phyloP scores from a whole-genome alignment of 2,329 filamentous ascomycete species.

The Neofusicoccum umdonicola region DNA sequence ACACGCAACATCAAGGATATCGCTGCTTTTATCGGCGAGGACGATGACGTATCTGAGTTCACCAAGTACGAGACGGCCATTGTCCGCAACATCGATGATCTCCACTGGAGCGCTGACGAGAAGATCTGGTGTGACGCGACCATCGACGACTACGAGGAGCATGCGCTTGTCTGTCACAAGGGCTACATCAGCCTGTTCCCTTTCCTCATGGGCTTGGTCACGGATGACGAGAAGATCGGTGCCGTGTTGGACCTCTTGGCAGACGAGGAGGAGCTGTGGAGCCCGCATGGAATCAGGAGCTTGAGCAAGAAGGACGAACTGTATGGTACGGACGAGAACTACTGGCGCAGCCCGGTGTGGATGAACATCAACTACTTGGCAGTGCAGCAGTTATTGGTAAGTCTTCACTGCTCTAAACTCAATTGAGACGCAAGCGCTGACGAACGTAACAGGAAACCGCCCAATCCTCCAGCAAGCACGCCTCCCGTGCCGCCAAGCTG shows the following conservation, averaged over 20 bases:
- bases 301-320: conserved; percentile 78
- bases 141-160: conserved; percentile 92
- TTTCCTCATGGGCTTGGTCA: conserved; percentile 79
- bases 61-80: conserved; percentile 73
- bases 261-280: conserved; percentile 86
- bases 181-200: conserved; percentile 94
- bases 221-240: conserved; percentile 71
- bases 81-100: conserved; percentile 78
- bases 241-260: conserved; percentile 73
- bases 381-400: conserved; percentile 71
- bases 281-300: conserved; percentile 81
- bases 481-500: conserved; percentile 65
- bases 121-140: conserved; percentile 92
- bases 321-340: conserved; percentile 92
- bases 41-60: conserved; percentile 74
- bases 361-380: conserved; percentile 92
- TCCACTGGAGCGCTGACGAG: conserved; percentile 83
- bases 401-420: conserved; percentile 35
- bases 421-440: not conserved
- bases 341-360: conserved; percentile 93
- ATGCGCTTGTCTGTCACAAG: conserved; percentile 87
- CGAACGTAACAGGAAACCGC: conserved; percentile 57
- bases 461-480: conserved; percentile 63
- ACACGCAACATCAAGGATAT: conserved; percentile 79
- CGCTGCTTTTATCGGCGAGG: conserved; percentile 69